Percentiles rank a stretch among this genome's conserved stretches.
These are phyloP conservation scores for Penicillium sp. DNA, from an alignment of 2,329 filamentous ascomycete genomes.

Conservation along the genomic window DNA sequence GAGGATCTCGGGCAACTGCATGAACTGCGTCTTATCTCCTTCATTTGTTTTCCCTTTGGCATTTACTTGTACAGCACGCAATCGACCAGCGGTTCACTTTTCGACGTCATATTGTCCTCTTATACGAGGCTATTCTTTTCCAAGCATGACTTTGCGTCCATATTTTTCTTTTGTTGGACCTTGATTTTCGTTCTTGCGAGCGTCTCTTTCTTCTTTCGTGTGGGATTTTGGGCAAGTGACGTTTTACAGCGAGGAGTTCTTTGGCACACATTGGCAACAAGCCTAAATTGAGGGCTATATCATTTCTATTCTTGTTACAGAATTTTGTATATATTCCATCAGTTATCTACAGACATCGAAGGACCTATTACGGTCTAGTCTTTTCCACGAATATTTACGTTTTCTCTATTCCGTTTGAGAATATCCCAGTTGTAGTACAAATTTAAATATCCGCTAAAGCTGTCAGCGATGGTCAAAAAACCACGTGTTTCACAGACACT, in stretches of 20 bases:
- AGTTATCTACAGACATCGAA: not conserved
- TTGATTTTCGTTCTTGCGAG: not conserved
- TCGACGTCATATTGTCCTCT: not conserved
- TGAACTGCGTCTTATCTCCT: constrained; percentile 4
- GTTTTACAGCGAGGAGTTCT: constrained; percentile 8
- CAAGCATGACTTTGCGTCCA: not conserved
- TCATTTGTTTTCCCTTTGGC: constrained; percentile 1
- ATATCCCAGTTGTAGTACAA: not conserved
- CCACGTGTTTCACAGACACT: not conserved
- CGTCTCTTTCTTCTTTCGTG: not conserved
- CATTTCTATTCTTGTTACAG: not conserved
- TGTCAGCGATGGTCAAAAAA: too few species aligned
- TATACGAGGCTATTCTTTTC: not conserved
- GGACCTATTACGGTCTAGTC: not conserved
- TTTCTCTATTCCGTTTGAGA: not conserved
- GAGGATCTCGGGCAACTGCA: constrained; percentile 12
- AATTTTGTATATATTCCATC: not conserved
- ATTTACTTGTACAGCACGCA: not conserved
- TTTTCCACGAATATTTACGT: not conserved
- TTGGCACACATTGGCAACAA: not conserved
- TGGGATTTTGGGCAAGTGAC: not conserved
- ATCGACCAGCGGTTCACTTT: not conserved
- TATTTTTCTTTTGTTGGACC: constrained; percentile 8
- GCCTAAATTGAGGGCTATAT: not conserved
- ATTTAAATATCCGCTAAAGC: too few species aligned